Evolutionary conservation across 495 filamentous ascomycete species (phyloP).

Genomic region (Daldinia concentrica): DNA sequence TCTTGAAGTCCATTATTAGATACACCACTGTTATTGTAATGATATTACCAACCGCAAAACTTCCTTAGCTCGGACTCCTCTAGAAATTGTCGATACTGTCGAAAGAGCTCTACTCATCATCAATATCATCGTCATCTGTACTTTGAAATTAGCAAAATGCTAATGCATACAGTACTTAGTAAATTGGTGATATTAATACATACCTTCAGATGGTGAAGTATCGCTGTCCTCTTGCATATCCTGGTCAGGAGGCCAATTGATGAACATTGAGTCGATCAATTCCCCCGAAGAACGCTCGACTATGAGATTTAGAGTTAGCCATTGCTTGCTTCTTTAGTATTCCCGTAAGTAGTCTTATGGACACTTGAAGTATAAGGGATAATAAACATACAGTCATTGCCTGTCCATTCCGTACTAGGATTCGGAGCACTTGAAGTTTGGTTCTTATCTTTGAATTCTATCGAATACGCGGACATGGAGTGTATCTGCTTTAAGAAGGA

Average conservation of each 20-base stretch:
- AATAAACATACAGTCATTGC: conserved; percentile 26
- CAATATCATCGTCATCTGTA: not conserved
- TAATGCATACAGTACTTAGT: not conserved
- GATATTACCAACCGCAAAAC: not conserved
- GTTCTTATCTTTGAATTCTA: conserved; percentile 1
- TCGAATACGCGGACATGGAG: not conserved
- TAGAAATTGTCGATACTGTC: not conserved
- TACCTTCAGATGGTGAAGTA: not conserved
- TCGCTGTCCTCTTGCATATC: conserved; percentile 1
- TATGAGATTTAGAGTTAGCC: conserved; percentile 12
- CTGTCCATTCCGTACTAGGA: conserved; percentile 4
- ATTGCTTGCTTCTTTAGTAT: not conserved
- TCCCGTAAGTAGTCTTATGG: not conserved
- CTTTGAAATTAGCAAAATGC: not conserved
- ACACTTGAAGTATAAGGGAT: not conserved
- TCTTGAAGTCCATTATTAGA: not conserved
- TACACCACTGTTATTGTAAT: not conserved
- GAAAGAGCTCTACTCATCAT: not conserved
- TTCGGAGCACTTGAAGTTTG: not conserved
- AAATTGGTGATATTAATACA: not conserved
- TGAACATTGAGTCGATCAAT: conserved; percentile 9
- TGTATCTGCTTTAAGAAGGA: conserved; percentile 24
- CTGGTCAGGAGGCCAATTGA: conserved; percentile 10
- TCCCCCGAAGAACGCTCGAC: conserved; percentile 16
- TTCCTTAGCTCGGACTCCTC: not conserved